Percentiles rank a stretch among this genome's conserved stretches.
phyloP scores from a whole-genome alignment of 768 basidiomycete species.

The Boletus rubropictus region DNA sequence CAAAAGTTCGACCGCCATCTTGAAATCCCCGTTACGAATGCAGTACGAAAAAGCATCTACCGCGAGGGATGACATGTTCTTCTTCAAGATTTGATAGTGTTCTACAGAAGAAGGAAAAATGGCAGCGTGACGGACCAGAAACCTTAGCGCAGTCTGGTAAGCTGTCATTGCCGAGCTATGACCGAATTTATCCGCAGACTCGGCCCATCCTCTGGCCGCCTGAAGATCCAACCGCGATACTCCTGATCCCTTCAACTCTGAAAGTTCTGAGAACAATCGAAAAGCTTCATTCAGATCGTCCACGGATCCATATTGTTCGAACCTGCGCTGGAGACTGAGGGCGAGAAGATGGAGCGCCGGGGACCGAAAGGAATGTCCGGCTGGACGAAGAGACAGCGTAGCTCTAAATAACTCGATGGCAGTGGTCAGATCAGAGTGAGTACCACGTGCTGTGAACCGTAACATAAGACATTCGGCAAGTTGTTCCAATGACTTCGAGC shows the following conservation, averaged over 20 bases:
- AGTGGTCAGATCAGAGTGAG: neutral
- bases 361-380: neutral
- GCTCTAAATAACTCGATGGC: neutral
- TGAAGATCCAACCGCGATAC: neutral
- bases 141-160: neutral
- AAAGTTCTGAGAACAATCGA: neutral
- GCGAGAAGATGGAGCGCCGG: neutral
- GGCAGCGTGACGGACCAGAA: neutral
- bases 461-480: neutral
- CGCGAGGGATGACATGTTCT: neutral
- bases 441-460: neutral
- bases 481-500: neutral
- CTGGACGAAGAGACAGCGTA: neutral
- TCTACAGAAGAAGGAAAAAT: neutral
- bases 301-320: neutral
- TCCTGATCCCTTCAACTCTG: neutral
- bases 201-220: neutral
- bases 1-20: neutral
- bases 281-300: neutral
- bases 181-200: neutral
- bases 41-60: neutral
- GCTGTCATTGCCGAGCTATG: neutral
- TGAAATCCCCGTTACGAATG: neutral
- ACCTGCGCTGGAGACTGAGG: neutral
- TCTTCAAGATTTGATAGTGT: neutral